phyloP scores from a whole-genome alignment of 352 stramenopile genomes.

The Globisporangium nagaii region DNA sequence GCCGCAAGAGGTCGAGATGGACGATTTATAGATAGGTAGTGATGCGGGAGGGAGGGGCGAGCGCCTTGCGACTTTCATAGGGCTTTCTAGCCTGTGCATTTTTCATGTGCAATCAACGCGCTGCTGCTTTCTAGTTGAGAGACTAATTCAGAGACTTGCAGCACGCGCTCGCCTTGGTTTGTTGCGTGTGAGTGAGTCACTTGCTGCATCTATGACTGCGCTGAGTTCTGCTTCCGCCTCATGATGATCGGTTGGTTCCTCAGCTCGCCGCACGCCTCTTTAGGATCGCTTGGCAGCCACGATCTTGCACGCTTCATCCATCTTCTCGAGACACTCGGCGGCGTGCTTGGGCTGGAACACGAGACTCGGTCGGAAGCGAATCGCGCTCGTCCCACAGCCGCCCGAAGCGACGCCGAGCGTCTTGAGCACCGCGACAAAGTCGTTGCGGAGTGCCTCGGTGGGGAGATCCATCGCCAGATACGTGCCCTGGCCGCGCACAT shows the following conservation, averaged over 20 bases:
- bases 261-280: too few relatives aligned
- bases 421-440: conserved; percentile 58
- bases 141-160: too few relatives aligned
- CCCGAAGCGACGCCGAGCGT: conserved; percentile 51
- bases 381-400: conserved; percentile 57
- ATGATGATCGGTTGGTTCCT: too few relatives aligned
- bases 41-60: too few relatives aligned
- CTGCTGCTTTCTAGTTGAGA: too few relatives aligned
- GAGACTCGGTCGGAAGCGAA: conserved; percentile 73
- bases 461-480: conserved; percentile 80
- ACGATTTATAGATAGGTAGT: conserved; percentile 54
- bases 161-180: too few relatives aligned
- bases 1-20: conserved; percentile 42
- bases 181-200: too few relatives aligned
- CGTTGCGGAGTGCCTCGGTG: conserved; percentile 51
- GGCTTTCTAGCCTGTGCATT: too few relatives aligned
- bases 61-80: too few relatives aligned
- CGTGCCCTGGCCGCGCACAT: conserved; percentile 72
- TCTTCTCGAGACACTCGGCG: conserved; percentile 64
- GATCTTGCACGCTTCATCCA: conserved; percentile 48
- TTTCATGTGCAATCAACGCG: too few relatives aligned
- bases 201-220: too few relatives aligned
- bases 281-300: conserved; percentile 11
- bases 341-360: conserved; percentile 78
- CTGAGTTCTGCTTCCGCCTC: too few relatives aligned